phyloP scores from a whole-genome alignment of 495 filamentous ascomycete species.

The Aspergillus diversus region DNA sequence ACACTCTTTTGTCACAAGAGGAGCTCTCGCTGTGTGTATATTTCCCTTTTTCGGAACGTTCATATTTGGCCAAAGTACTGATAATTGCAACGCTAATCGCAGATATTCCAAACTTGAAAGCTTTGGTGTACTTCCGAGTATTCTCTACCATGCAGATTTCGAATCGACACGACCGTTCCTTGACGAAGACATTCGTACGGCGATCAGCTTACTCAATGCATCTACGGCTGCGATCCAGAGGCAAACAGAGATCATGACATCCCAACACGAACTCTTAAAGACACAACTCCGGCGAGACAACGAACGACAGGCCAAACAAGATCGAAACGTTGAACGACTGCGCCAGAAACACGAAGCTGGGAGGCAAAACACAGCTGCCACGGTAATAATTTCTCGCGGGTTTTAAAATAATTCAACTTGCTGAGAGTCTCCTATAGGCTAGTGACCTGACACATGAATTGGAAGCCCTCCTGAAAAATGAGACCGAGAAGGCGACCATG shows the following conservation, averaged over 20 bases:
- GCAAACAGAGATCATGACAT: slow-evolving; percentile 37
- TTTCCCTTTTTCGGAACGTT: background rate
- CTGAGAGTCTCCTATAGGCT: slow-evolving; percentile 37
- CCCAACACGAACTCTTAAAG: slow-evolving; percentile 36
- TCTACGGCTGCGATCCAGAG: slow-evolving; percentile 42
- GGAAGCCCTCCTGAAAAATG: slow-evolving; percentile 33
- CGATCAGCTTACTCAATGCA: slow-evolving; percentile 41
- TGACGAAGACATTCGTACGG: slow-evolving; percentile 43
- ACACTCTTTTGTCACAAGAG: slow-evolving; percentile 46
- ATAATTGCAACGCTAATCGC: background rate
- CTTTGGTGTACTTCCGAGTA: slow-evolving; percentile 32
- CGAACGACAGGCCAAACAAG: slow-evolving; percentile 29
- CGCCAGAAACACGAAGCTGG: slow-evolving; percentile 43
- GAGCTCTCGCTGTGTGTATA: slow-evolving; percentile 40
- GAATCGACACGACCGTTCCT: slow-evolving; percentile 41
- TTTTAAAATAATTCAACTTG: slow-evolving; percentile 1
- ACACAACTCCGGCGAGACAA: slow-evolving; percentile 31
- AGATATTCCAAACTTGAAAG: slow-evolving; percentile 42
- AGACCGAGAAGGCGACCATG: slow-evolving; percentile 35
- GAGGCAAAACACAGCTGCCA: slow-evolving; percentile 38
- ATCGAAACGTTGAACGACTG: slow-evolving; percentile 35
- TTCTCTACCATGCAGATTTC: slow-evolving; percentile 34
- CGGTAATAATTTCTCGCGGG: slow-evolving; percentile 30
- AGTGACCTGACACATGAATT: slow-evolving; percentile 39
- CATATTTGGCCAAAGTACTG: background rate